phyloP scores from a whole-genome alignment of 345 rosid species.

The Rubroshorea leprosula region DNA sequence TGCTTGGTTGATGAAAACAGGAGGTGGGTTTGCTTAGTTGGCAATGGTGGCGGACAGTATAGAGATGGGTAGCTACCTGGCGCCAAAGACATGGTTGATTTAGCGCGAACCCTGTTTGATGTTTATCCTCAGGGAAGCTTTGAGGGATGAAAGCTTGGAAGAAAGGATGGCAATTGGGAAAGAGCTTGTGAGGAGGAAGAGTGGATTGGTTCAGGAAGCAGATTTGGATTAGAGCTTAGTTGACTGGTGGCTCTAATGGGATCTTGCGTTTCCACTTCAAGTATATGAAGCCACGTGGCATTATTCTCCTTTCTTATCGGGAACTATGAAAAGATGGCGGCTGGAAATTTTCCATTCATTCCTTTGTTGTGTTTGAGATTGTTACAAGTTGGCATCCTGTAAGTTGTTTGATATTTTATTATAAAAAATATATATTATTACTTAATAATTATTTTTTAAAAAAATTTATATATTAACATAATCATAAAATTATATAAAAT shows the following conservation, averaged over 20 bases:
- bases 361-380: no score
- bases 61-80: conserved; percentile 46
- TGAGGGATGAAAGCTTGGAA: neutral
- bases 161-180: neutral
- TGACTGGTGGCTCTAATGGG: conserved; percentile 34
- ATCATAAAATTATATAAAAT: no score
- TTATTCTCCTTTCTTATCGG: no score
- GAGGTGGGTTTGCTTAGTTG: conserved; percentile 33
- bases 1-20: conserved; percentile 26
- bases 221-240: conserved; percentile 28
- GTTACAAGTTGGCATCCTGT: no score
- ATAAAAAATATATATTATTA: no score
- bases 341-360: no score
- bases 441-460: no score
- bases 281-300: conserved; percentile 25
- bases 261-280: conserved; percentile 11
- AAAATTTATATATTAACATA: no score
- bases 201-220: no score
- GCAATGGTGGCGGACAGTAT: conserved; percentile 48
- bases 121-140: conserved; percentile 25
- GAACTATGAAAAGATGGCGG: no score
- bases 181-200: neutral
- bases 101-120: neutral
- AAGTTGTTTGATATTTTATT: no score
- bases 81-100: conserved; percentile 59